phyloP scores from a whole-genome alignment of 2,329 filamentous ascomycete genomes.

The Aspergillus arachidicola region DNA sequence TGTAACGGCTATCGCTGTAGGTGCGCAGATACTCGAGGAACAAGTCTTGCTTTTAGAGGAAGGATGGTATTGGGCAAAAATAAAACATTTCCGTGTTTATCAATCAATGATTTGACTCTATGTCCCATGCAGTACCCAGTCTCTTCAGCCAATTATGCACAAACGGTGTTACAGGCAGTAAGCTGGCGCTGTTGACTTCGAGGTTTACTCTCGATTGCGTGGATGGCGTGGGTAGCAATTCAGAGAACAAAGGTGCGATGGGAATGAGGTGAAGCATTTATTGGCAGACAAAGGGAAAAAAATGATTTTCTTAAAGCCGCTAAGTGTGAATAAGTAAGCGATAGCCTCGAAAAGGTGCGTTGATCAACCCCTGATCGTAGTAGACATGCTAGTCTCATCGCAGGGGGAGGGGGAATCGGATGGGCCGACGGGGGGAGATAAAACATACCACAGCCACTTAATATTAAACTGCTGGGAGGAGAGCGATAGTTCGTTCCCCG shows the following conservation, averaged over 20 bases:
- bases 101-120: slow-evolving; percentile 2
- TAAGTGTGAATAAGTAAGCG: slow-evolving; percentile 4
- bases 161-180: neutral
- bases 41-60: neutral
- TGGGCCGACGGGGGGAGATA: slow-evolving; percentile 14
- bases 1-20: neutral
- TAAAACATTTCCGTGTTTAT: slow-evolving; percentile 6
- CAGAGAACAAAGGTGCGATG: neutral
- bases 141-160: neutral
- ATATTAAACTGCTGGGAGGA: neutral
- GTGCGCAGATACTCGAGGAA: neutral
- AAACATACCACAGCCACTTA: slow-evolving; percentile 13
- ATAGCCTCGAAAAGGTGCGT: slow-evolving; percentile 6
- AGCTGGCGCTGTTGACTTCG: neutral
- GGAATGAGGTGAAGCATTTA: slow-evolving; percentile 3
- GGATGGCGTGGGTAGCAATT: neutral
- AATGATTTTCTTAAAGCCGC: slow-evolving; percentile 1
- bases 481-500: neutral
- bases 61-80: slow-evolving; percentile 3
- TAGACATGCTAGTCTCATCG: neutral
- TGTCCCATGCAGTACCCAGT: neutral
- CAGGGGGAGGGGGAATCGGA: slow-evolving; percentile 14
- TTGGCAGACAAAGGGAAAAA: neutral
- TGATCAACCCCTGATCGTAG: slow-evolving; percentile 11
- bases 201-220: neutral